Base-by-base conservation (phyloP, 768 basidiomycete genomes). In the Boletus eberwhitei region DNA sequence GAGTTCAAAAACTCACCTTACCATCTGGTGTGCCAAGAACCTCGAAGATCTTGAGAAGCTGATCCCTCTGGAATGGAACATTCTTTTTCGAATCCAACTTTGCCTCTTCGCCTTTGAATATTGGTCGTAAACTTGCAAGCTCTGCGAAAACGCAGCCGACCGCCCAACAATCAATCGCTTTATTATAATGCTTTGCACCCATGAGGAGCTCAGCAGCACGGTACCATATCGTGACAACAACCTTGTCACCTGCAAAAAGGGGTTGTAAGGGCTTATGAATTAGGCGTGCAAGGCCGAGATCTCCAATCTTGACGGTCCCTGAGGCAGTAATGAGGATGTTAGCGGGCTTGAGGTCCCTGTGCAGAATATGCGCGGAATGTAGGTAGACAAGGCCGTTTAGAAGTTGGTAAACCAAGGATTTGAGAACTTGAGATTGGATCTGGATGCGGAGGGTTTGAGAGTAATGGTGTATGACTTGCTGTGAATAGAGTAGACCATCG, bases 401-500 rank as follows among this genome's bases (percentile, higher is more conserved):
- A 21, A 98, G 88, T 70, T 98, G 97, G 71, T 93, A 94, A 4
- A 91, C 86, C 36, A 98, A 82, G 5, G 93, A 93, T 71, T 98
- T 98, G 61, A 99, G 85, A 8, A 96, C 87, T 12, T 88, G 77
- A 0, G 78, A 73, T 2, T 88, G 79, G 40, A 98, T 90, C 16
- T 84, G 76, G 8, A 81, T 76, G 9, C 97, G 89, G 3, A 94
- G 79, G 2, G 88, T 89, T 68, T 96, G 92, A 12, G 93, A 92
- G 68, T 98, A 93, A 71, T 98, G 95, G 67, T 98, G 97, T 42
- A 99, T 99, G 46, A 99, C 87, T 93, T 99, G 97, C 92, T 98
- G 58, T 32, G 31, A 48, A 45, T 36, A 26, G 22, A 14, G 13
- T 42, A 56, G 19, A 47, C 31, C 21, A 21, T 58, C 12, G 4